Evolutionary conservation across 805 yeast genomes (phyloP), one percentile per base, ranked within the genome.

Genomic region (Sugiyamaella smithiae): DNA sequence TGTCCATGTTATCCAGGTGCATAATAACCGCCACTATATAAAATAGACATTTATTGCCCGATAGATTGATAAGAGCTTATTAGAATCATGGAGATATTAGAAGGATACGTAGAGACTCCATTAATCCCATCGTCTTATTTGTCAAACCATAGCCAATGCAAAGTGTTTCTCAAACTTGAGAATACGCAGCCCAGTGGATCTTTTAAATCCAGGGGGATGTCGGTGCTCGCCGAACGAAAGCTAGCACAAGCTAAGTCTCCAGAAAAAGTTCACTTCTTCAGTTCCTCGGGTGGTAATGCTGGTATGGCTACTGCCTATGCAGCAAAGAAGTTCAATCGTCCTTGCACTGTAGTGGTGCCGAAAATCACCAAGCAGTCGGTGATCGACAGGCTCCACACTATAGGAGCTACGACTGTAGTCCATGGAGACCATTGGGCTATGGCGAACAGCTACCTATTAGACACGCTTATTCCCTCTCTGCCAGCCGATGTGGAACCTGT

Each of bases 231-330:
- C 64, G 40, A 60, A 67, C 43, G 71, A 66, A 42, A 37, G 40
- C 41, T 75, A 19, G 41, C 78, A 55, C 55, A 83, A 55, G 69
- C 71, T 1, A 38, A 29, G 22, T 7, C 8, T 5, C 46, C 45
- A 2, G 41, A 37, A 7, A 40, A 46, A 16, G 54, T 54, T 5
- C 63, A 61, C 43, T 59, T 89, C 55, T 85, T 87, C 67, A 95
- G 96, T 0, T 88, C 95, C 59, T 88, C 96, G 16, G 98, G 97
- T 3, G 98, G 98, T 32, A 91, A 91, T 66, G 98, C 95, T 54
- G 98, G 98, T 1, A 91, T 89, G 60, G 98, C 98, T 53, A 96
- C 89, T 14, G 97, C 97, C 0, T 87, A 69, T 63, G 85, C 95
- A 14, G 95, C 97, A 2, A 79, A 77, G 49, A 76, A 79, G 45